phyloP scores from a whole-genome alignment of 352 stramenopile genomes.

The Saprolegnia parasitica region DNA sequence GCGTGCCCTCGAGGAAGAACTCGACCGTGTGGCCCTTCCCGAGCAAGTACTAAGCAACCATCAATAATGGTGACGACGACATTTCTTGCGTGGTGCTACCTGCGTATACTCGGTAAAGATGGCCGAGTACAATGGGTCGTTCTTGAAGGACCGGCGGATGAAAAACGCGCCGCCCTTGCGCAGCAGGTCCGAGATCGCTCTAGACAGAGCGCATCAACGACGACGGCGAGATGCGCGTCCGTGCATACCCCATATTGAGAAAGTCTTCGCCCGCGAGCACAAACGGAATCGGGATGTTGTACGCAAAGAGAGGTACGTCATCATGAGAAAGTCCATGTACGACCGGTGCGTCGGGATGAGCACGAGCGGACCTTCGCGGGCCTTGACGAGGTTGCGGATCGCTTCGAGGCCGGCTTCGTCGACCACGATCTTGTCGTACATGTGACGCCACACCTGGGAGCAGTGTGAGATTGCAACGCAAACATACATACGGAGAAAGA shows the following conservation, averaged over 20 bases:
- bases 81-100: conserved; percentile 23
- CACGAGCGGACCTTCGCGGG: conserved; percentile 54
- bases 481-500: background rate
- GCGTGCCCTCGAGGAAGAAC: conserved; percentile 83
- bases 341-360: conserved; percentile 82
- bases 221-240: background rate
- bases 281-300: conserved; percentile 81
- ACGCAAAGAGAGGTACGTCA: conserved; percentile 86
- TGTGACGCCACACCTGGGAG: conserved; percentile 49
- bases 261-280: conserved; percentile 80
- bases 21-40: conserved; percentile 72
- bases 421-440: conserved; percentile 86
- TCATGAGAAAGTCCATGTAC: conserved; percentile 81
- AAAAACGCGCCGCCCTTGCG: conserved; percentile 75
- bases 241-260: conserved; percentile 49
- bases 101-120: conserved; percentile 80
- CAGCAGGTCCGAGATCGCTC: conserved; percentile 49
- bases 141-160: conserved; percentile 69
- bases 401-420: conserved; percentile 67
- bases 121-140: conserved; percentile 64
- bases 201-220: background rate
- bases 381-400: conserved; percentile 58
- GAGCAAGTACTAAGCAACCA: conserved; percentile 50
- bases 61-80: background rate
- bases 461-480: background rate